phyloP scores from a whole-genome alignment of 2,329 filamentous ascomycete genomes.

The Coleophoma crateriformis region DNA sequence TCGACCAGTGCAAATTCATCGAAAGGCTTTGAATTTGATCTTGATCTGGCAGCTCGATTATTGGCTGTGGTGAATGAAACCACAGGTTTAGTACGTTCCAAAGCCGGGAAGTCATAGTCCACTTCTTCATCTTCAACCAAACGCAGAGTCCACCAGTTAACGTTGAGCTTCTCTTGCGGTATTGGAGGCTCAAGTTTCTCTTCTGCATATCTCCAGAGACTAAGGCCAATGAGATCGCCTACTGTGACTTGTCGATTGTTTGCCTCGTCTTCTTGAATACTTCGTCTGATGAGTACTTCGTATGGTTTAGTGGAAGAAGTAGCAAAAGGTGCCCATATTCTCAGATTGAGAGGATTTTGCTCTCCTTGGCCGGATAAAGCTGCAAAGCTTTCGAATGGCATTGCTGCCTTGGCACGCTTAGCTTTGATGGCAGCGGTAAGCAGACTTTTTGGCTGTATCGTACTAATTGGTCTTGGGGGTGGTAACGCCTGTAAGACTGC shows the following conservation, averaged over 20 bases:
- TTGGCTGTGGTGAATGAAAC: conserved; percentile 78
- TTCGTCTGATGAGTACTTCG: conserved; percentile 66
- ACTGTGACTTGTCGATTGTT: conserved; percentile 62
- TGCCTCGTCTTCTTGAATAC: conserved; percentile 62
- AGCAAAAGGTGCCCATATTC: conserved; percentile 72
- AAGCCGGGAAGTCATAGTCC: conserved; percentile 77
- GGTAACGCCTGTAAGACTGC: conserved; percentile 61
- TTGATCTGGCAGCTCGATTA: conserved; percentile 53
- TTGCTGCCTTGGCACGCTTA: conserved; percentile 61
- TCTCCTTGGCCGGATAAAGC: conserved; percentile 74
- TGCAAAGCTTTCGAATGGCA: conserved; percentile 73
- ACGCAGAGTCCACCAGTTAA: conserved; percentile 76
- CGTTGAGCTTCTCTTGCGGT: conserved; percentile 60
- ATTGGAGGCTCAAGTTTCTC: conserved; percentile 68
- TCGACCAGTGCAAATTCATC: conserved; percentile 79
- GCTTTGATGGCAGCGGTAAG: conserved; percentile 68
- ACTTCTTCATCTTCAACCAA: conserved; percentile 84
- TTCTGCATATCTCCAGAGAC: conserved; percentile 72
- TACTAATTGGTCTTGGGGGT: conserved; percentile 62
- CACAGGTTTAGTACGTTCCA: conserved; percentile 70
- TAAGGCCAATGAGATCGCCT: conserved; percentile 75
- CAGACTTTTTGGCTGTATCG: conserved; percentile 64
- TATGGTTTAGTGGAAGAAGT: conserved; percentile 57
- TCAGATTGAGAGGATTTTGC: conserved; percentile 67
- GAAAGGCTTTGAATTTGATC: conserved; percentile 70